Conservation (phyloP, 2,329 filamentous ascomycete genomes). For the Triangularia setosa region DNA sequence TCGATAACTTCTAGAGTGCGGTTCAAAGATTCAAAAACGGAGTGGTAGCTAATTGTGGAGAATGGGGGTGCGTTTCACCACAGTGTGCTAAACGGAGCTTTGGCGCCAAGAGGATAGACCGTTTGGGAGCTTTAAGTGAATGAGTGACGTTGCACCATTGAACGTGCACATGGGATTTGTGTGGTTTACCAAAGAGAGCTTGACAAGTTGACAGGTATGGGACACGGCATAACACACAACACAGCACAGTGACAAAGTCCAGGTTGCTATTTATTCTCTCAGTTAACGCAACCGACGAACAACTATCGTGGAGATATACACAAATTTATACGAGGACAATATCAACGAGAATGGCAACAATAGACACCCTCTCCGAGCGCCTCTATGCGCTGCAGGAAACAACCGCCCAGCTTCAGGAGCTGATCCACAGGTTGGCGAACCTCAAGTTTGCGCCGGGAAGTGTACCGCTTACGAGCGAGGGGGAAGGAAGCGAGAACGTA, state of each 20-base stretch:
- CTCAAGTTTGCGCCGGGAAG: slow-evolving; percentile 58
- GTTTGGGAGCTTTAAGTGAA: not conserved
- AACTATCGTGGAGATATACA: not conserved
- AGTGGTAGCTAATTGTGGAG: not conserved
- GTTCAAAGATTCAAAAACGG: not conserved
- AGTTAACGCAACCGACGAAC: not conserved
- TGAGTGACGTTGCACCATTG: slow-evolving; percentile 9
- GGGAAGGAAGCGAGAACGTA: slow-evolving; percentile 44
- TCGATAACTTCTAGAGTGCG: not conserved
- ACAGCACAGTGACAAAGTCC: not conserved
- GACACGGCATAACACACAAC: not conserved
- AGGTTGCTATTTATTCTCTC: not conserved
- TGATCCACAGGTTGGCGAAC: slow-evolving; percentile 56
- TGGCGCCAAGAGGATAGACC: not conserved
- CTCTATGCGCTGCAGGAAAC: slow-evolving; percentile 58
- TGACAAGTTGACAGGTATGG: not conserved
- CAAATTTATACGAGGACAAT: not conserved
- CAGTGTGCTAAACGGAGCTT: not conserved
- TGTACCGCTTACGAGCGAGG: slow-evolving; percentile 40
- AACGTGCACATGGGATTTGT: not conserved
- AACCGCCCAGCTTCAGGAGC: slow-evolving; percentile 52
- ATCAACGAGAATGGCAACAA: slow-evolving; percentile 38
- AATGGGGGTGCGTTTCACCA: too few species aligned
- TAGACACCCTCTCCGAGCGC: slow-evolving; percentile 60
- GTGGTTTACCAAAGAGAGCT: not conserved